Base-by-base conservation (phyloP, 2,329 filamentous ascomycete genomes). In the Xylaria sp. region DNA sequence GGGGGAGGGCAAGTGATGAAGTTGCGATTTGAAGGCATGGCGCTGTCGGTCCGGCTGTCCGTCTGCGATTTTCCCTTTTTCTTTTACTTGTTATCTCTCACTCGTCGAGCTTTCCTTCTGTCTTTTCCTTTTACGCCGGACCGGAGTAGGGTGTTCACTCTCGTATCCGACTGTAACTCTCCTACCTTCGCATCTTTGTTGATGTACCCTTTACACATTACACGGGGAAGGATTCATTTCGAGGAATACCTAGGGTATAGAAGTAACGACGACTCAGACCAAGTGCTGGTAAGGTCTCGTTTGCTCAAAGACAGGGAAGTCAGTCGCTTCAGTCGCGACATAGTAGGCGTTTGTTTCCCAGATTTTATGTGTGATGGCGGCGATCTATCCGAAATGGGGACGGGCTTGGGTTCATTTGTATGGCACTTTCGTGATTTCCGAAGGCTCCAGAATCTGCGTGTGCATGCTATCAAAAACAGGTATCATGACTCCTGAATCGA, bases 231-330 rank as follows among this genome's bases (percentile, higher is more conserved):
- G 58, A n/a, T 52, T 50, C 54, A 3, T 42, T 44, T 23, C 13
- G 16, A 57, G 57, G 52, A 60, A 59, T 30, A 30, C 23, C 23
- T 56, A 63, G 61, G 64, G 49, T 68, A 72, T 71, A 72, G 69
- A 72, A 62, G 70, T 70, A 64, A 68, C 70, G 68, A 55, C 30
- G 66, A 68, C 71, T 72, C 67, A 67, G 66, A 72, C 71, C 71
- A 73, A 73, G 71, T 72, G 71, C 71, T 73, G 71, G 65, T 68
- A 69, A 68, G 69, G 70, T 70, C 68, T 64, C 66, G 66, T 71
- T 46, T 69, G 66, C 66, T 66, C 48, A 63, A 30, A 69, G 63
- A 68, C 57, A 63, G 65, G 66, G 60, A 65, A 66, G 64, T 58
- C 59, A 60, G 66, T 69, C 64, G 67, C 67, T 62, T 66, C 64